These are phyloP conservation scores for Naganishia cerealis DNA, from an alignment of 1,284 basidiomycete genomes.

Conservation along the genomic window DNA sequence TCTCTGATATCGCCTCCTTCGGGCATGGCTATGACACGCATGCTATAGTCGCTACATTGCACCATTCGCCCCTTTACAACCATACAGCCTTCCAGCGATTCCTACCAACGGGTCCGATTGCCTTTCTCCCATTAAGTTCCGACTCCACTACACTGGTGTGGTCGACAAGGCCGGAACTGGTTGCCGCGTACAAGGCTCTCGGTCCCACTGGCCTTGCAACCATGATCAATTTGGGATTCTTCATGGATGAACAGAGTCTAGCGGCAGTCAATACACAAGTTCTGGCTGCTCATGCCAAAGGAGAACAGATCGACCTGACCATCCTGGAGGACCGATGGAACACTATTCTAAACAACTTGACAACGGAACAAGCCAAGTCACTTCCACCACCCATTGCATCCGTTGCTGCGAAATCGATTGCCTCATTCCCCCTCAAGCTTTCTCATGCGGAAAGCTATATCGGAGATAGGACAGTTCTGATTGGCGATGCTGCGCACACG, in stretches of 20 bases:
- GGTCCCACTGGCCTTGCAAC: slow-evolving; percentile 66
- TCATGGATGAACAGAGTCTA: slow-evolving; percentile 75
- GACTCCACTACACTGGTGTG: slow-evolving; percentile 86
- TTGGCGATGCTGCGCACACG: slow-evolving; percentile 95
- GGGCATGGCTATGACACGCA: slow-evolving; percentile 91
- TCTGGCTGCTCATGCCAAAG: slow-evolving; percentile 52
- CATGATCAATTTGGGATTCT: slow-evolving; percentile 90
- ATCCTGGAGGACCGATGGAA: slow-evolving; percentile 27
- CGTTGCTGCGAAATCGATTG: slow-evolving; percentile 74
- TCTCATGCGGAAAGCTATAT: slow-evolving; percentile 86
- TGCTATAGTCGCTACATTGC: slow-evolving; percentile 85
- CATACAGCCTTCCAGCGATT: slow-evolving; percentile 91
- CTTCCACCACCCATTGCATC: slow-evolving; percentile 74
- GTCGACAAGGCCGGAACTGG: slow-evolving; percentile 81
- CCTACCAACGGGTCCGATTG: slow-evolving; percentile 90
- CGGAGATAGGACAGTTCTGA: slow-evolving; percentile 73
- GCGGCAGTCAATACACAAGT: slow-evolving; percentile 66
- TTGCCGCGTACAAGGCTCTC: slow-evolving; percentile 68
- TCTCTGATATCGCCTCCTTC: slow-evolving; percentile 80
- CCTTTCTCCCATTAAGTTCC: slow-evolving; percentile 79
- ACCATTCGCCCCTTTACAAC: slow-evolving; percentile 63
- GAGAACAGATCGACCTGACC: slow-evolving; percentile 42
- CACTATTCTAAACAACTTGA: slow-evolving; percentile 30
- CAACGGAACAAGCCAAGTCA: slow-evolving; percentile 16
- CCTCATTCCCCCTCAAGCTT: slow-evolving; percentile 85